Conservation (phyloP, 1,284 basidiomycete species). For the Trichosporon sp. region DNA sequence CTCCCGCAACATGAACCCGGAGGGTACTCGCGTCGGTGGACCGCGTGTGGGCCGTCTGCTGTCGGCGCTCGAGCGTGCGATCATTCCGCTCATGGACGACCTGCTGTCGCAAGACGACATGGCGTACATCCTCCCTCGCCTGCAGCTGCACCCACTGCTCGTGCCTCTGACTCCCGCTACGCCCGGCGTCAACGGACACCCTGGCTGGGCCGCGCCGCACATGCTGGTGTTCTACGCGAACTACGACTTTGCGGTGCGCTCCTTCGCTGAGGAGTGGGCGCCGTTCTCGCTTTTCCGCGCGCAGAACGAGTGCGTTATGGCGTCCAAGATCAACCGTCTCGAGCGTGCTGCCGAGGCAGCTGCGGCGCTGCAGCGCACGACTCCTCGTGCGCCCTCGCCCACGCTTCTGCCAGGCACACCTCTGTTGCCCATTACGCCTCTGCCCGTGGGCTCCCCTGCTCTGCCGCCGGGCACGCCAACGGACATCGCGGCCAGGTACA, state of each 20-base stretch:
- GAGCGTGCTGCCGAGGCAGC: constrained; percentile 23
- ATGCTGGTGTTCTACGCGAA: constrained; percentile 57
- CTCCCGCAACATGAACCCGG: constrained; percentile 44
- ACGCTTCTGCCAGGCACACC: constrained; percentile 3
- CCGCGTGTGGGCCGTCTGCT: constrained; percentile 43
- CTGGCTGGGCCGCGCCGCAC: constrained; percentile 51
- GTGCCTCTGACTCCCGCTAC: constrained; percentile 48
- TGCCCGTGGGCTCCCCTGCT: constrained; percentile 18
- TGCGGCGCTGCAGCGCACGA: constrained; percentile 17
- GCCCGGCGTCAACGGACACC: constrained; percentile 28
- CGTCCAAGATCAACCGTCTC: constrained; percentile 37
- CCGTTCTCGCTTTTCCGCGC: constrained; percentile 58
- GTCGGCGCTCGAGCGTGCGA: constrained; percentile 44
- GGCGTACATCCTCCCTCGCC: constrained; percentile 51
- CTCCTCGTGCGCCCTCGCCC: constrained; percentile 21
- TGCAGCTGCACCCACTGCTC: constrained; percentile 49
- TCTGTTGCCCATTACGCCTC: not conserved
- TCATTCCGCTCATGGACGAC: constrained; percentile 55
- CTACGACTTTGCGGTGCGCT: constrained; percentile 56
- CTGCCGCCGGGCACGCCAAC: constrained; percentile 7
- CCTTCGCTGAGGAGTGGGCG: constrained; percentile 56
- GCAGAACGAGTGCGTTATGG: constrained; percentile 57
- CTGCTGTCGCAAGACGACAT: constrained; percentile 51
- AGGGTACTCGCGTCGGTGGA: constrained; percentile 34
- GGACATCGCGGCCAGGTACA: constrained; percentile 19